phyloP scores from a whole-genome alignment of 1,284 basidiomycete species.

The Phylloboletellus chloephorus region DNA sequence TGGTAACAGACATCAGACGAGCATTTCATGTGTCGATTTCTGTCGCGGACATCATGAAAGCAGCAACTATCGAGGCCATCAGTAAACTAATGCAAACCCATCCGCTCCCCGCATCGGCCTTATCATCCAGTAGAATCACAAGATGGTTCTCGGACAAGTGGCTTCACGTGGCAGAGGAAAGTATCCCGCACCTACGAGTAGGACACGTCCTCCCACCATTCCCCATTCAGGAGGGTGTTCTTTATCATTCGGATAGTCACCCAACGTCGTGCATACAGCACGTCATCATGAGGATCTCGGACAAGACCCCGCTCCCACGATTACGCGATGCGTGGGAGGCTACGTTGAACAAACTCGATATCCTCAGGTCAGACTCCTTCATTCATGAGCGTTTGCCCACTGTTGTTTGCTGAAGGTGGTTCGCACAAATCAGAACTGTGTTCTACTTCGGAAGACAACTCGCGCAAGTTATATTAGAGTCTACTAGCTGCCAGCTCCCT shows the following conservation, averaged over 20 bases:
- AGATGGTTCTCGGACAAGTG: conserved; percentile 29
- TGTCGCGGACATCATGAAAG: conserved; percentile 41
- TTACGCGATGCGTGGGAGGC: conserved; percentile 36
- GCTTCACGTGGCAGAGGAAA: conserved; percentile 25
- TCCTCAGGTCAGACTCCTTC: conserved; percentile 43
- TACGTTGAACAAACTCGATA: conserved; percentile 33
- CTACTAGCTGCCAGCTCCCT: conserved; percentile 21
- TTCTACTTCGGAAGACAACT: conserved; percentile 40
- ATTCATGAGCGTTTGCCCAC: conserved; percentile 5
- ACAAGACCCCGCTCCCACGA: conserved; percentile 19
- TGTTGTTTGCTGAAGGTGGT: conserved; percentile 2
- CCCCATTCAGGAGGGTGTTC: conserved; percentile 45
- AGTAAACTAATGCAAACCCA: conserved; percentile 22
- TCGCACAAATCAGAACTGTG: conserved; percentile 34
- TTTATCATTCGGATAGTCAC: conserved; percentile 39
- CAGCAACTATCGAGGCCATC: conserved; percentile 34
- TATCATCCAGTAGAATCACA: conserved; percentile 13
- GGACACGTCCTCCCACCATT: conserved; percentile 42
- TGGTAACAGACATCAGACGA: conserved; percentile 36
- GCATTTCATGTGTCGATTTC: conserved; percentile 29
- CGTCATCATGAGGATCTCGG: conserved; percentile 33
- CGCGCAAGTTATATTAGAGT: conserved; percentile 39
- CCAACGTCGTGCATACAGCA: conserved; percentile 45
- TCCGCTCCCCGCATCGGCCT: neutral
- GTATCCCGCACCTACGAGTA: conserved; percentile 26